Conservation (phyloP, 768 basidiomycete genomes). For the Amylocystis lapponica region DNA sequence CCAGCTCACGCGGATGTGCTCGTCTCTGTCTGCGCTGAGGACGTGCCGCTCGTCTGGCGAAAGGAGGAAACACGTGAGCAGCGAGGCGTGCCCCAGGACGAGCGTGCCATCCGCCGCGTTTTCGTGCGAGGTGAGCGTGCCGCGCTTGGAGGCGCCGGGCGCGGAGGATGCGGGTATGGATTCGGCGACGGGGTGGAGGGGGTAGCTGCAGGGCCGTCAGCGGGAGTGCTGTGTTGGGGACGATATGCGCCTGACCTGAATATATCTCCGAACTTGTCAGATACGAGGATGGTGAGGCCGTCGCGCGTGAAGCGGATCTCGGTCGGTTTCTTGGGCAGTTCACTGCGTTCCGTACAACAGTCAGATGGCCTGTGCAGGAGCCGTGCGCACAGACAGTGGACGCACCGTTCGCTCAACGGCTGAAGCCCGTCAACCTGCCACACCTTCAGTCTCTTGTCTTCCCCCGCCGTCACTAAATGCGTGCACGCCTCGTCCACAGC, state of each 20-base stretch:
- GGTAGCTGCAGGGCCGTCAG: conserved; percentile 44
- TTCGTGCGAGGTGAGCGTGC: conserved; percentile 51
- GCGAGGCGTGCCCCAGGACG: conserved; percentile 84
- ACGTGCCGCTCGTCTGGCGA: conserved; percentile 65
- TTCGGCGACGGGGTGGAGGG: conserved; percentile 35
- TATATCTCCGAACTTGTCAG: conserved; percentile 95
- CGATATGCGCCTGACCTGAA: conserved; percentile 50
- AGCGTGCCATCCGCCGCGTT: conserved; percentile 65
- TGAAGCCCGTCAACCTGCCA: conserved; percentile 58
- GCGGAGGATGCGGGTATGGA: conserved; percentile 17
- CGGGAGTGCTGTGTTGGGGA: background rate
- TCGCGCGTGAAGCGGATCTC: conserved; percentile 56
- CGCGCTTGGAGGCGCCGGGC: conserved; percentile 23
- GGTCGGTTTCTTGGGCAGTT: conserved; percentile 81
- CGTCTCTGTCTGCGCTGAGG: conserved; percentile 90
- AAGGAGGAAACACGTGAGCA: conserved; percentile 70
- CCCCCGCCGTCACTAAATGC: conserved; percentile 59
- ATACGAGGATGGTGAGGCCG: conserved; percentile 63
- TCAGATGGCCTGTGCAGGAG: background rate
- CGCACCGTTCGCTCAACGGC: conserved; percentile 59
- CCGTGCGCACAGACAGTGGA: background rate
- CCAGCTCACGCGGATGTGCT: conserved; percentile 90
- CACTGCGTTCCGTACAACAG: conserved; percentile 36
- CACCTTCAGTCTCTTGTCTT: conserved; percentile 78
- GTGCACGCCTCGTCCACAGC: conserved; percentile 39